phyloP scores from a whole-genome alignment of 495 filamentous ascomycete genomes.

The Achaetomiella virescens region DNA sequence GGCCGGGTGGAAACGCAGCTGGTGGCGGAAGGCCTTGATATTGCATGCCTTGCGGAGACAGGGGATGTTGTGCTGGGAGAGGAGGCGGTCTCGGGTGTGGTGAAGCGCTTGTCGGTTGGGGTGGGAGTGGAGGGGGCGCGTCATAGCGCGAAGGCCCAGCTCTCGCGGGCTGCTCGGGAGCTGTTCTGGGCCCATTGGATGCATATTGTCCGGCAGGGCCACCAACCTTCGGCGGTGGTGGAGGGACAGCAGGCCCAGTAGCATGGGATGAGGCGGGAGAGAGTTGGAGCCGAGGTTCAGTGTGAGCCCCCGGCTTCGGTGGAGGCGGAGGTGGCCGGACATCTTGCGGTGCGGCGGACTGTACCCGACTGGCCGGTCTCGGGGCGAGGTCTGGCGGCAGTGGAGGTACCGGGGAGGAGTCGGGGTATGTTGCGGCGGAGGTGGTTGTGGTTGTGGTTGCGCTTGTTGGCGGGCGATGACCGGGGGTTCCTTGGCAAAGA shows the following conservation, averaged over 20 bases:
- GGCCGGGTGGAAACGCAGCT: conserved; percentile 21
- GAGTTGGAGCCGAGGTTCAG: conserved; percentile 23
- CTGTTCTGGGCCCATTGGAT: conserved; percentile 7
- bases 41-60: conserved; percentile 7
- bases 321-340: conserved; percentile 39
- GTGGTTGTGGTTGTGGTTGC: conserved; percentile 43
- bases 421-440: conserved; percentile 26
- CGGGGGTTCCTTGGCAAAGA: conserved; percentile 93
- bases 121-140: conserved; percentile 37
- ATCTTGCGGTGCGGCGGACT: conserved; percentile 6
- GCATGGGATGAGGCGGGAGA: conserved; percentile 2
- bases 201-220: conserved; percentile 27
- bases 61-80: conserved; percentile 7
- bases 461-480: conserved; percentile 68
- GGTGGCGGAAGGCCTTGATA: conserved; percentile 34
- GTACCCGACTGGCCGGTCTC: conserved; percentile 13
- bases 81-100: conserved; percentile 7
- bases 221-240: conserved; percentile 28
- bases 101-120: conserved; percentile 16
- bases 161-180: conserved; percentile 26
- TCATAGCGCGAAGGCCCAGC: conserved; percentile 37
- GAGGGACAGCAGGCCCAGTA: conserved; percentile 32
- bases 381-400: conserved; percentile 31
- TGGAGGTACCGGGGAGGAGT: conserved; percentile 39
- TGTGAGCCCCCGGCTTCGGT: conserved; percentile 34